Evolutionary conservation across 352 stramenopile species (phyloP).

Genomic region (Globisporangium viniferum): DNA sequence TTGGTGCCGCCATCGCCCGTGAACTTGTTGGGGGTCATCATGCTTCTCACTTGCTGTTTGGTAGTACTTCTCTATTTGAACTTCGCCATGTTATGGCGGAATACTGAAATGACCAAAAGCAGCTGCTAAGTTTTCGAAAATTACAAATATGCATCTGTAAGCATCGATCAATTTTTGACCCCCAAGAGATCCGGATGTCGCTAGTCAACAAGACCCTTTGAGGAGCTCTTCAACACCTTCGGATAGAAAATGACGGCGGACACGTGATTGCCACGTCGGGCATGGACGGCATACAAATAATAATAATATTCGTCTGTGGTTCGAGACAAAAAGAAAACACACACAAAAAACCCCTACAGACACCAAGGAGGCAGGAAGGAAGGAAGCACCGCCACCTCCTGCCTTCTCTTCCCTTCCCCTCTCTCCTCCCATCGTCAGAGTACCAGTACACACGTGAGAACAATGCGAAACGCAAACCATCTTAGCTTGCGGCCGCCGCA

Average conservation of each 20-base stretch:
- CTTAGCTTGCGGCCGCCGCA: conserved; percentile 25
- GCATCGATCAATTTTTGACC: too few relatives aligned
- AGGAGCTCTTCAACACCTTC: too few relatives aligned
- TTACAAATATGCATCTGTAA: background rate
- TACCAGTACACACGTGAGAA: background rate
- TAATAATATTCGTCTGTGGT: background rate
- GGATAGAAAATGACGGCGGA: too few relatives aligned
- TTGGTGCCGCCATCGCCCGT: background rate
- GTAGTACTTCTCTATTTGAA: too few relatives aligned
- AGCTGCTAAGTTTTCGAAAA: background rate
- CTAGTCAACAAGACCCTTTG: too few relatives aligned
- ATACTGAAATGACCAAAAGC: background rate
- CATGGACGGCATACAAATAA: background rate
- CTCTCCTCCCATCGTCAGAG: background rate
- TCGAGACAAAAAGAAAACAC: background rate
- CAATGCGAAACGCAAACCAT: background rate
- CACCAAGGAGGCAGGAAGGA: background rate
- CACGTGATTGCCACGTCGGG: background rate
- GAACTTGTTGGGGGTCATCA: conserved; percentile 6
- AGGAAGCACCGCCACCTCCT: background rate
- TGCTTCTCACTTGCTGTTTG: conserved; percentile 1
- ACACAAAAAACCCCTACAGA: background rate
- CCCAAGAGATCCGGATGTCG: too few relatives aligned
- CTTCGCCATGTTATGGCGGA: background rate
- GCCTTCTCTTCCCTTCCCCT: background rate